phyloP scores from a whole-genome alignment of 176 grass and related monocot species.

The Juncus effusus region DNA sequence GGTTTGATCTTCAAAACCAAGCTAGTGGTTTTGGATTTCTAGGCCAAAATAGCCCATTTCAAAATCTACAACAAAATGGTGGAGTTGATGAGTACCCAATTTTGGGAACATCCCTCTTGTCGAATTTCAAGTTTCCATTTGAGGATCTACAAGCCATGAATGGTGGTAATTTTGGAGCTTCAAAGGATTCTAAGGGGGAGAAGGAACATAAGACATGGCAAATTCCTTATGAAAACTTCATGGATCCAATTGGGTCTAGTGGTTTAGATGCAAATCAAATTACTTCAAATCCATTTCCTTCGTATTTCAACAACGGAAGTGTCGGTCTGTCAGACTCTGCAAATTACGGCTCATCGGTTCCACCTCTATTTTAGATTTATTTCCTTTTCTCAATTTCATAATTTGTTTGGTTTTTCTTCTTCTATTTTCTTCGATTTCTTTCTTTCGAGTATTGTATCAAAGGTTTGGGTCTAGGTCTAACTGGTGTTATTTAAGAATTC shows the following conservation, averaged over 20 bases:
- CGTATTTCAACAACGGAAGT: conserved; percentile 52
- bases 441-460: conserved; percentile 12
- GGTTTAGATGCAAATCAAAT: conserved; percentile 25
- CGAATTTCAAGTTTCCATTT: conserved; percentile 22
- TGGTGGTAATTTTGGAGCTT: conserved; percentile 23
- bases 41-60: conserved; percentile 24
- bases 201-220: conserved; percentile 41
- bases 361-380: conserved; percentile 55
- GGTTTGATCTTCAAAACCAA: conserved; percentile 23
- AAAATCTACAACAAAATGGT: conserved; percentile 27
- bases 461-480: conserved; percentile 21
- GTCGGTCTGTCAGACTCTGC: conserved; percentile 44
- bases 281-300: not conserved
- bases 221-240: conserved; percentile 54
- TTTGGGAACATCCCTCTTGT: conserved; percentile 19
- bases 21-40: conserved; percentile 16
- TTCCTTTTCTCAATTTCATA: conserved; percentile 21
- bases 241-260: conserved; percentile 49
- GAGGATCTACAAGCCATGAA: conserved; percentile 17
- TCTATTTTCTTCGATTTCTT: conserved; percentile 3
- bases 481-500: conserved; percentile 22
- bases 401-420: conserved; percentile 16
- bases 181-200: conserved; percentile 33
- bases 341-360: conserved; percentile 74
- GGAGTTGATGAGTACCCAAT: conserved; percentile 19